Evolutionary conservation across 371 early-diverging fungal genomes (phyloP).

Genomic region (Mortierella sp.): DNA sequence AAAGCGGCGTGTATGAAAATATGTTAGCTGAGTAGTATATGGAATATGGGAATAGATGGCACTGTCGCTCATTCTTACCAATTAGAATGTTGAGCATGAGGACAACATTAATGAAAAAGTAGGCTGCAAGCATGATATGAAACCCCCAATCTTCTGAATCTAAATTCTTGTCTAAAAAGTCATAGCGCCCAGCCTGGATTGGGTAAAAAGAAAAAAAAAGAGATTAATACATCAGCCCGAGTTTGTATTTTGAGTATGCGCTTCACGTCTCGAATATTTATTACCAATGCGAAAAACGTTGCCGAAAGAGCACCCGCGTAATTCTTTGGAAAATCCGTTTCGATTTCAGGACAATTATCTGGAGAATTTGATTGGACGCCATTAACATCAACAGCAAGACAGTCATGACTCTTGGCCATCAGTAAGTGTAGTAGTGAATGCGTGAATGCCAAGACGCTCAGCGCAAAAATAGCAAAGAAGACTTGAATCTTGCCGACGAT

Average conservation of each 20-base stretch:
- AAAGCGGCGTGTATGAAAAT: too few species aligned
- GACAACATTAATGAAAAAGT: slow-evolving; percentile 31
- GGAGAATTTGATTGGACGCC: not conserved
- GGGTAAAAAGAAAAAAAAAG: not conserved
- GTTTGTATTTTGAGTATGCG: too few species aligned
- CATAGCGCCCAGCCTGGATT: slow-evolving; percentile 35
- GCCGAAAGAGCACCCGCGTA: slow-evolving; percentile 26
- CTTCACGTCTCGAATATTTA: too few species aligned
- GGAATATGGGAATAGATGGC: not conserved
- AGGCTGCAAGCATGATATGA: slow-evolving; percentile 24
- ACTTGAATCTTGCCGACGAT: slow-evolving; percentile 25
- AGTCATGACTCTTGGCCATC: slow-evolving; percentile 6
- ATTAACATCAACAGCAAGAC: not conserved
- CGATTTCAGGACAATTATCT: not conserved
- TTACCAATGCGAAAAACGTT: slow-evolving; percentile 43
- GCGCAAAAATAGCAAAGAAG: slow-evolving; percentile 40
- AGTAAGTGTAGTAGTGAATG: slow-evolving; percentile 28
- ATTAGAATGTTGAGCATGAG: slow-evolving; percentile 32
- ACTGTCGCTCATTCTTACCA: slow-evolving; percentile 20
- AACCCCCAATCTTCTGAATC: slow-evolving; percentile 14
- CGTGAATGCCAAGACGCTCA: slow-evolving; percentile 26
- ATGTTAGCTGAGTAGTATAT: too few species aligned
- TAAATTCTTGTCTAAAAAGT: slow-evolving; percentile 19
- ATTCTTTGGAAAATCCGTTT: slow-evolving; percentile 6
- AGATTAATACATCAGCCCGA: too few species aligned